Base-by-base conservation (phyloP, 768 basidiomycete genomes). In the Boletus insuetus region DNA sequence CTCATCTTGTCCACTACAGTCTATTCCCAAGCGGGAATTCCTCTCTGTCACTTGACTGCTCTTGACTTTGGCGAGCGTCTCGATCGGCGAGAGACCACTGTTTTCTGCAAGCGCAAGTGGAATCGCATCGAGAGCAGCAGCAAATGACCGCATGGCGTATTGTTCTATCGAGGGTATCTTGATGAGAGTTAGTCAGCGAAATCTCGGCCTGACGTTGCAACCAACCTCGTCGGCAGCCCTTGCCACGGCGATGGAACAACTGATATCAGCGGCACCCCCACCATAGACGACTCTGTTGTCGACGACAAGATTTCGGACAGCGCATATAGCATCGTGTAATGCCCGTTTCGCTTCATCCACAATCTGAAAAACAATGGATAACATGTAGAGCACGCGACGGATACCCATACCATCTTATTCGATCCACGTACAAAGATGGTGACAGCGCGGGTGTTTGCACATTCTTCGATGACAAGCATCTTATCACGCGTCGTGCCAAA, bases 121-220 rank as follows among this genome's bases (percentile, higher is more conserved):
- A 46, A 98, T 76, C n/a, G 94, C 82, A 65, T 99, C 97, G 9
- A 99, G 78, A 14, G 97, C 96, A 34, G 91, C 90, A 4, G 97
- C 82, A 70, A 98, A 99, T n/a, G 97, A 95, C 46, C 96, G 88
- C 95, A 99, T 98, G 3, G 97, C 97, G 67, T 99, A 99, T 78
- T 99, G 97, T 74, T 99, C 97, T 65, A 99, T 98, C 29, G 93
- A 82, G 1, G 97, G 88, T 61, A 97, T 96, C 91, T 94, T 53
- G 14, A 24, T 42, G 17, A 46, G 35, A 20, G 41, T 51, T 37
- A 60, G 40, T 51, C 52, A 48, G n/a, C 24, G 38, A 10, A 12
- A 40, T 16, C 9, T n/a, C 8, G 3, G 11, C 35, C 22, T 39
- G n/a, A 48, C 19, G 2, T 40, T 42, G 55, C 34, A 35, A 64